These are phyloP conservation scores for Yamadazyma triangularis DNA, from an alignment of 1,139 yeast genomes.

Conservation along the genomic window DNA sequence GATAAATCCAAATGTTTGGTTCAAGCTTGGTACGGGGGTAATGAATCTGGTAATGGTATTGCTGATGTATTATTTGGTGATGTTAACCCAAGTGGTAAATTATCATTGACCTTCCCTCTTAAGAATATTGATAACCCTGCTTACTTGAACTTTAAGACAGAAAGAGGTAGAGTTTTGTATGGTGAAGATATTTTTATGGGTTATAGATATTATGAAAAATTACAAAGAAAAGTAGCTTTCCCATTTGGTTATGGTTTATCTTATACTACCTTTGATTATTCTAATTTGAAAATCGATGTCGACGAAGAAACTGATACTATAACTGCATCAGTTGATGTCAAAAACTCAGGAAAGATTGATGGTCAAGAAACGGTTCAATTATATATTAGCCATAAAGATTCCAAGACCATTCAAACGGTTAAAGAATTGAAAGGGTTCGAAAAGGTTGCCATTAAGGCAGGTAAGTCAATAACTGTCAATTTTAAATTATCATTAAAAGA, in stretches of 20 bases:
- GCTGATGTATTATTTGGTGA: constrained; percentile 20
- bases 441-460: constrained; percentile 40
- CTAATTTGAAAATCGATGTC: constrained; percentile 8
- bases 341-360: constrained; percentile 31
- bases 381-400: constrained; percentile 33
- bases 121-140: constrained; percentile 39
- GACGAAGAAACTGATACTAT: constrained; percentile 9
- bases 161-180: constrained; percentile 48
- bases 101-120: constrained; percentile 39
- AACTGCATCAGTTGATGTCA: constrained; percentile 24
- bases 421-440: constrained; percentile 54
- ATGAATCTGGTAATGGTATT: constrained; percentile 17
- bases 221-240: constrained; percentile 41
- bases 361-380: constrained; percentile 47
- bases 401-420: constrained; percentile 42
- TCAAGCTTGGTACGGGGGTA: constrained; percentile 43
- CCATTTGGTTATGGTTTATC: constrained; percentile 63
- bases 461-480: constrained; percentile 28
- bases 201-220: constrained; percentile 52
- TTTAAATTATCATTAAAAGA: constrained; percentile 34
- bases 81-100: constrained; percentile 22
- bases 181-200: constrained; percentile 56
- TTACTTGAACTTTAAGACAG: constrained; percentile 27
- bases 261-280: constrained; percentile 39
- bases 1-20: constrained; percentile 40